Conservation (phyloP, 345 rosid species). For the Carallia brachiata region DNA sequence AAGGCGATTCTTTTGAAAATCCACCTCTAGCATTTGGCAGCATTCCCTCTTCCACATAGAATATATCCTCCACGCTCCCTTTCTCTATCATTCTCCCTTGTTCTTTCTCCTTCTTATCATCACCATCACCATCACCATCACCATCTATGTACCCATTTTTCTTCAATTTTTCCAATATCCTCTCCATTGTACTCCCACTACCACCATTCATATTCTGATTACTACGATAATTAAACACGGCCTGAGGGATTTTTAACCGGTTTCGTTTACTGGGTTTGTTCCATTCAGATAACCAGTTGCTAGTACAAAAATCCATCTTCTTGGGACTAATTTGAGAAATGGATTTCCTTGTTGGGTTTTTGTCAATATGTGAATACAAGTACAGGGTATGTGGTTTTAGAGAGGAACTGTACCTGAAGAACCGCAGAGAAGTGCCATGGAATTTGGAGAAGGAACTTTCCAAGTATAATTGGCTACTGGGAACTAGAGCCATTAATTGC, state of each 20-base stretch:
- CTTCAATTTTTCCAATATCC: constrained; percentile 76
- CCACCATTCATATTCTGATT: constrained; percentile 25
- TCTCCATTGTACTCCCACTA: constrained; percentile 68
- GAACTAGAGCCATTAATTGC: constrained; percentile 45
- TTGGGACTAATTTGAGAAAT: constrained; percentile 11
- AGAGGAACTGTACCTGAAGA: constrained; percentile 48
- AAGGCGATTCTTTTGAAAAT: constrained; percentile 46
- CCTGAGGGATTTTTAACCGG: constrained; percentile 43
- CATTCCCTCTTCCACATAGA: constrained; percentile 62
- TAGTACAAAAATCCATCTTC: constrained; percentile 3
- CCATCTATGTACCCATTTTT: constrained; percentile 57
- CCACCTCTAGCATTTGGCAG: constrained; percentile 67
- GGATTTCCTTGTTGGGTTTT: constrained; percentile 25
- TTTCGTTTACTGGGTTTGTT: constrained; percentile 39
- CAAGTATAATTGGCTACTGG: constrained; percentile 50
- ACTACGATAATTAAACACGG: constrained; percentile 44
- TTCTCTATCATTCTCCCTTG: constrained; percentile 56
- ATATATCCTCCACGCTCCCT: constrained; percentile 72
- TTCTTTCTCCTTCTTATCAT: constrained; percentile 31
- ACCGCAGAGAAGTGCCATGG: constrained; percentile 38
- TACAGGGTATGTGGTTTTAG: constrained; percentile 14
- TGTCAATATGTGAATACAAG: constrained; percentile 21
- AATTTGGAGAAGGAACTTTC: constrained; percentile 45
- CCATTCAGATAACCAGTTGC: constrained; percentile 61
- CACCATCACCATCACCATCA: constrained; percentile 7